A percentile compares a stretch with the other conserved stretches of the same genome.
phyloP scores from a whole-genome alignment of 805 yeast species.

The Wickerhamiella occidentalis region DNA sequence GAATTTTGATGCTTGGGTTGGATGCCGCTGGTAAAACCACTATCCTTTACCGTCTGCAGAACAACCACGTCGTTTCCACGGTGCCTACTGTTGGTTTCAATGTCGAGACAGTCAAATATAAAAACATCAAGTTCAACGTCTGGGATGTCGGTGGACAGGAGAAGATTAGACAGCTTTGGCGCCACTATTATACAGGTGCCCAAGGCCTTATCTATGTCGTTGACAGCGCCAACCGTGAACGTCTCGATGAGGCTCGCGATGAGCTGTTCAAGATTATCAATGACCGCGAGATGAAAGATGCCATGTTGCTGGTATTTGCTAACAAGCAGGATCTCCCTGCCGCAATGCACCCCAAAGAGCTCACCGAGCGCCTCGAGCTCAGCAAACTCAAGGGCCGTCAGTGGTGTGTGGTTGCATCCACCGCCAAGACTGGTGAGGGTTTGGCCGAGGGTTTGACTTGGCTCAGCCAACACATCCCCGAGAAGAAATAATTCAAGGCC shows the following conservation, averaged over 20 bases:
- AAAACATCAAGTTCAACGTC: slow-evolving; percentile 71
- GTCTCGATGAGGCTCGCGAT: slow-evolving; percentile 65
- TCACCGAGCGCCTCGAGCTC: slow-evolving; percentile 61
- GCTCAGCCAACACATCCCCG: slow-evolving; percentile 53
- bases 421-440: slow-evolving; percentile 84
- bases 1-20: slow-evolving; percentile 79
- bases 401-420: slow-evolving; percentile 87
- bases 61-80: slow-evolving; percentile 61
- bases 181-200: slow-evolving; percentile 89
- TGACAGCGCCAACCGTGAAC: slow-evolving; percentile 60
- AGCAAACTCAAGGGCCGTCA: slow-evolving; percentile 52
- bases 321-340: slow-evolving; percentile 72
- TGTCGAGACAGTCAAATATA: slow-evolving; percentile 74
- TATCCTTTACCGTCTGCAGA: slow-evolving; percentile 67
- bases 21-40: slow-evolving; percentile 93
- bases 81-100: slow-evolving; percentile 93
- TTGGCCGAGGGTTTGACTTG: slow-evolving; percentile 77
- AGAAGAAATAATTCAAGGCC: slow-evolving; percentile 12
- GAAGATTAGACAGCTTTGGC: slow-evolving; percentile 82
- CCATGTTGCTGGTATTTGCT: slow-evolving; percentile 72
- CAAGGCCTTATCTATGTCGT: slow-evolving; percentile 85
- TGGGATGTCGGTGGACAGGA: slow-evolving; percentile 98
- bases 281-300: slow-evolving; percentile 74
- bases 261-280: slow-evolving; percentile 67
- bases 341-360: slow-evolving; percentile 65